Percentiles rank a stretch among this genome's conserved stretches.
phyloP scores from a whole-genome alignment of 2,329 filamentous ascomycete genomes.

The Orbilia javanica region DNA sequence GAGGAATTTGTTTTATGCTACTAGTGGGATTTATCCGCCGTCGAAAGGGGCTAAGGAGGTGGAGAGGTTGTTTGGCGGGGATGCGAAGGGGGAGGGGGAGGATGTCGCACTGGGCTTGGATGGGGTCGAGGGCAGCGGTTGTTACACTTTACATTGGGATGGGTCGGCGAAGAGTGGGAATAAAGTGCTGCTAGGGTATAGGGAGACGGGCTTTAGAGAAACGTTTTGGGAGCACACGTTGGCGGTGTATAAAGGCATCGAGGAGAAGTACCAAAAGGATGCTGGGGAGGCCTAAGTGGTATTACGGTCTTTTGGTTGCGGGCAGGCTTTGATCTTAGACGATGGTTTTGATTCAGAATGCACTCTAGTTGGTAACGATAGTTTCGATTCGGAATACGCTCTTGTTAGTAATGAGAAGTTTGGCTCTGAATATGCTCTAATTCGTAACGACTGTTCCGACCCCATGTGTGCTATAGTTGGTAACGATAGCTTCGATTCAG shows the following conservation, averaged over 20 bases:
- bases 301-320: background rate
- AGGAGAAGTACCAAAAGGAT: constrained; percentile 37
- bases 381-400: background rate
- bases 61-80: background rate
- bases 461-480: background rate
- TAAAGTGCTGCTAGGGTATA: constrained; percentile 62
- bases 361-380: background rate
- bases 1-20: constrained; percentile 67
- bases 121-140: constrained; percentile 63
- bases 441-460: background rate
- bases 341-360: background rate
- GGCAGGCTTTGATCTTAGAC: background rate
- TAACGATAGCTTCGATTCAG: background rate
- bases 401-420: background rate
- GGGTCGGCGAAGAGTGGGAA: constrained; percentile 59
- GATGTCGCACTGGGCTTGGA: constrained; percentile 61
- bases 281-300: background rate
- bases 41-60: background rate
- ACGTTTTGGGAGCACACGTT: constrained; percentile 64
- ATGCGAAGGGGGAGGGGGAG: constrained; percentile 46
- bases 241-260: constrained; percentile 52
- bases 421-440: background rate
- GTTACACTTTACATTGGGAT: constrained; percentile 62
- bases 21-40: constrained; percentile 64
- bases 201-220: constrained; percentile 61